phyloP scores from a whole-genome alignment of 805 yeast genomes.

The Metschnikowia koreensis region DNA sequence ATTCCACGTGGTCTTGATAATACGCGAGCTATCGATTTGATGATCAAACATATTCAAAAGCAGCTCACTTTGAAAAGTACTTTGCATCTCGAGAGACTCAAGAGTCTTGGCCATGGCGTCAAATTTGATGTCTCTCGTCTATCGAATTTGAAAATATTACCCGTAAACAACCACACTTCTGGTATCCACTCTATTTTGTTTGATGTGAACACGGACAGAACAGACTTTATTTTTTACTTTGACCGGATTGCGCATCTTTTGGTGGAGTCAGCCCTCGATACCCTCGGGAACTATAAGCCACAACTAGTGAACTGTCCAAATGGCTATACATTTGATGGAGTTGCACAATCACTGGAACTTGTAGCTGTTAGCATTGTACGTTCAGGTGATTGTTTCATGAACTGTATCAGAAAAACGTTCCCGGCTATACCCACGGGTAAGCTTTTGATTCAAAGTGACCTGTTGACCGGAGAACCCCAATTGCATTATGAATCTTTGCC shows the following conservation, averaged over 20 bases:
- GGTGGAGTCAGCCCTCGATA: constrained; percentile 66
- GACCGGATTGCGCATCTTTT: constrained; percentile 76
- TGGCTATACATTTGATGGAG: constrained; percentile 25
- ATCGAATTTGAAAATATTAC: constrained; percentile 37
- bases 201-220: constrained; percentile 52
- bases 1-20: constrained; percentile 92
- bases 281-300: constrained; percentile 36
- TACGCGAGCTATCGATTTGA: constrained; percentile 70
- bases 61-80: constrained; percentile 65
- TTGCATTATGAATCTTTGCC: constrained; percentile 82
- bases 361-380: constrained; percentile 79
- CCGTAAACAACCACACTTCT: constrained; percentile 60
- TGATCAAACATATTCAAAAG: constrained; percentile 74
- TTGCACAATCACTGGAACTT: constrained; percentile 50
- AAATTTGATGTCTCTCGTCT: constrained; percentile 28
- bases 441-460: constrained; percentile 81
- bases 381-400: constrained; percentile 91
- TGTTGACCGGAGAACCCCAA: constrained; percentile 91
- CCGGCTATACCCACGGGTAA: constrained; percentile 83
- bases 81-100: constrained; percentile 63
- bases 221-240: constrained; percentile 83
- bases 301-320: constrained; percentile 29
- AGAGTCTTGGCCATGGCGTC: constrained; percentile 49
- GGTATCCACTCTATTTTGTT: constrained; percentile 73
- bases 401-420: constrained; percentile 68